phyloP scores from a whole-genome alignment of 331 rosid species.

The Malus hybrid region DNA sequence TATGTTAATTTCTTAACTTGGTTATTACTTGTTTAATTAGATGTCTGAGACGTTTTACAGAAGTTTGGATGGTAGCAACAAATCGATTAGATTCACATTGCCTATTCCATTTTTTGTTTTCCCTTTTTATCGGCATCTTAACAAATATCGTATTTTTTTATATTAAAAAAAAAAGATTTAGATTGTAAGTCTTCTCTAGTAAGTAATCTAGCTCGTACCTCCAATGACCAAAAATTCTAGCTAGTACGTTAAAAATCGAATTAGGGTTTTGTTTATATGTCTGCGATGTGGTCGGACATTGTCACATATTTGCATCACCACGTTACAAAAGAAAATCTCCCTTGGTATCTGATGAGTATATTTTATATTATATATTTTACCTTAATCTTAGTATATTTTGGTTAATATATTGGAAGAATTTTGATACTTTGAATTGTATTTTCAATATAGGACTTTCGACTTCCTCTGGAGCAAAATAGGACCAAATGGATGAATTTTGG shows the following conservation, averaged over 20 bases:
- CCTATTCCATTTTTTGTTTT: conserved; percentile 71
- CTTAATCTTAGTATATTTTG: too few relatives aligned
- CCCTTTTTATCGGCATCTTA: conserved; percentile 40
- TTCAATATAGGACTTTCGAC: too few relatives aligned
- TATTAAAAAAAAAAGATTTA: too few relatives aligned
- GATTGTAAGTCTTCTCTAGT: background rate
- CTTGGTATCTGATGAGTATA: conserved; percentile 29
- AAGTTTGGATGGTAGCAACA: conserved; percentile 35
- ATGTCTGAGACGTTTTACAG: conserved; percentile 57
- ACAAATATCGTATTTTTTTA: too few relatives aligned
- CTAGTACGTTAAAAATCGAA: background rate
- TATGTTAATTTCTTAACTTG: background rate
- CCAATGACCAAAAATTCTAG: too few relatives aligned
- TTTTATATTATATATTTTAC: too few relatives aligned
- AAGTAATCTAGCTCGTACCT: background rate
- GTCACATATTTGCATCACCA: conserved; percentile 89
- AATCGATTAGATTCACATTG: conserved; percentile 45
- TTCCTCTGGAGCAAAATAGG: too few relatives aligned
- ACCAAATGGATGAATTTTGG: too few relatives aligned
- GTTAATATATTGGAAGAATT: too few relatives aligned
- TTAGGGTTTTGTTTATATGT: background rate
- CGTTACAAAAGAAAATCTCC: conserved; percentile 56
- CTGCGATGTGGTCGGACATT: conserved; percentile 70
- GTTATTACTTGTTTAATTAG: conserved; percentile 27
- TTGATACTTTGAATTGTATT: too few relatives aligned